A percentile compares a stretch with the other conserved stretches of the same genome.
Evolutionary conservation across 495 filamentous ascomycete species (phyloP).

Genomic region (Podospora sp.): DNA sequence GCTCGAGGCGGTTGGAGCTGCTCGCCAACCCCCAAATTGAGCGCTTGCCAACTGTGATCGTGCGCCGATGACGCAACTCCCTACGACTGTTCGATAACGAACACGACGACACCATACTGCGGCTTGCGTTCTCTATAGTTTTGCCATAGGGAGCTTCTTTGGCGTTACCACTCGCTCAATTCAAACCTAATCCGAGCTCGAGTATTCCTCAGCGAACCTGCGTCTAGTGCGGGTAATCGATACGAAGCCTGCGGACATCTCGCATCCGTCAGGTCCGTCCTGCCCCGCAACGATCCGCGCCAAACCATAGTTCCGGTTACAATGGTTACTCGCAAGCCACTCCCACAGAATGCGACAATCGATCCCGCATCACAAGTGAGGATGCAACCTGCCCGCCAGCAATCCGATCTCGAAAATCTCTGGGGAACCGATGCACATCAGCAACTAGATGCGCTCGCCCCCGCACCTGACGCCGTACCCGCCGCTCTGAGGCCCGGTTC

Average conservation of each 20-base stretch:
- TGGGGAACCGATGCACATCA: constrained; percentile 37
- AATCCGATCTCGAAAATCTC: constrained; percentile 35
- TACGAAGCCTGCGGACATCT: background rate
- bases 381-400: constrained; percentile 36
- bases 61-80: constrained; percentile 32
- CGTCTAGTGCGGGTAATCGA: background rate
- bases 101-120: constrained; percentile 1
- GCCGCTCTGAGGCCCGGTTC: constrained; percentile 35
- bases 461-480: constrained; percentile 24
- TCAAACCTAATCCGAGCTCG: background rate
- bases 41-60: background rate
- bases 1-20: background rate
- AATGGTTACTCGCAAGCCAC: constrained; percentile 43
- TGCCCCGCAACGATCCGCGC: background rate
- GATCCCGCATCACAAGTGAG: constrained; percentile 34
- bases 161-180: background rate
- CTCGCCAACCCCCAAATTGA: background rate
- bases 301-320: background rate
- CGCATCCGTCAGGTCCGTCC: background rate
- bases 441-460: constrained; percentile 1
- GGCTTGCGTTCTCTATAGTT: background rate
- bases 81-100: constrained; percentile 15
- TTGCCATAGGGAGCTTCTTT: background rate
- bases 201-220: background rate
- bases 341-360: constrained; percentile 36